Evolutionary conservation across 805 yeast species (phyloP).

Genomic region (Lipomyces yamanashiensis): DNA sequence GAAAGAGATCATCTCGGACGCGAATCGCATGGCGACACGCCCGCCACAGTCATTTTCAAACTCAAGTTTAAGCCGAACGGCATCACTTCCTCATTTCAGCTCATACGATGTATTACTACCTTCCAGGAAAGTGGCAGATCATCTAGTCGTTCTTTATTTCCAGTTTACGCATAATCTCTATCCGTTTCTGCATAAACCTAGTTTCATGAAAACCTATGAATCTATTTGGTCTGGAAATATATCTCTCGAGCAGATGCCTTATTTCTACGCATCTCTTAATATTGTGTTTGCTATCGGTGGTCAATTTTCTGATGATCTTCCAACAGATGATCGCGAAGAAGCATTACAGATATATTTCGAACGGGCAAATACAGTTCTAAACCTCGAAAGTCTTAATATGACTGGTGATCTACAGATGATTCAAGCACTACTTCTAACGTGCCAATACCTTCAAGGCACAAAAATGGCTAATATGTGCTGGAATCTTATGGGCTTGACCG

Average conservation of each 20-base stretch:
- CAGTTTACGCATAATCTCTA: constrained; percentile 40
- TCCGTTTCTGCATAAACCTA: constrained; percentile 42
- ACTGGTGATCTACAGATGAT: constrained; percentile 39
- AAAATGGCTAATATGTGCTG: constrained; percentile 47
- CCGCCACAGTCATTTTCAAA: background rate
- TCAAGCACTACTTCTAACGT: constrained; percentile 41
- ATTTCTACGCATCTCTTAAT: constrained; percentile 41
- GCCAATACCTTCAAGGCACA: constrained; percentile 43
- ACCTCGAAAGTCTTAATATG: constrained; percentile 40
- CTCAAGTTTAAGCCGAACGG: background rate
- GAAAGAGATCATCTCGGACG: background rate
- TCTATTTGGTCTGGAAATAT: constrained; percentile 34
- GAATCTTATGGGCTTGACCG: constrained; percentile 52
- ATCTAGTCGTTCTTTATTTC: constrained; percentile 39
- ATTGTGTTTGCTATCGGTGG: constrained; percentile 43
- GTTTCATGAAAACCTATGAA: constrained; percentile 40
- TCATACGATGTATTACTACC: constrained; percentile 31
- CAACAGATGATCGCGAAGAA: constrained; percentile 16
- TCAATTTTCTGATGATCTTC: constrained; percentile 31
- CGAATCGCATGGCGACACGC: background rate
- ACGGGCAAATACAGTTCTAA: constrained; percentile 38
- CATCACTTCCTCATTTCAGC: background rate
- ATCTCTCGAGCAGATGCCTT: constrained; percentile 32
- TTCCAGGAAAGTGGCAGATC: constrained; percentile 40
- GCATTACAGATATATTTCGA: constrained; percentile 38